These are phyloP conservation scores for Calocera viscosa DNA, from an alignment of 768 basidiomycete species.

Conservation along the genomic window DNA sequence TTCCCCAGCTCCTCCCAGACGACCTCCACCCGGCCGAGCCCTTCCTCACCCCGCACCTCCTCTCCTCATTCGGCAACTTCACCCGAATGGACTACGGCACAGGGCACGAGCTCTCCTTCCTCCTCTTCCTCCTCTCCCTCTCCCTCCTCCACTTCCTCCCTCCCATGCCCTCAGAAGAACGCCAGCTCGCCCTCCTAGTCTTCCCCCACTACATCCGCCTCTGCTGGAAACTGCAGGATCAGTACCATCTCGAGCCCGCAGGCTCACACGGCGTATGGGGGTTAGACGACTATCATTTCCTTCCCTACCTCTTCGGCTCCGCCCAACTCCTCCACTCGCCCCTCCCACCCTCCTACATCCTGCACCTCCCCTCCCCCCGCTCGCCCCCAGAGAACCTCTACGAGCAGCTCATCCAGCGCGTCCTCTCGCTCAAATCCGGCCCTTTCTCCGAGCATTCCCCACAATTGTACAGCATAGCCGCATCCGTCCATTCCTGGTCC, in stretches of 20 bases:
- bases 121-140: constrained; percentile 59
- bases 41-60: constrained; percentile 63
- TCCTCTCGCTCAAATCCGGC: constrained; percentile 67
- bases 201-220: constrained; percentile 69
- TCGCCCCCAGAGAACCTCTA: constrained; percentile 62
- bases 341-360: constrained; percentile 40
- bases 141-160: constrained; percentile 55
- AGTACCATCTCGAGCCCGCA: constrained; percentile 85
- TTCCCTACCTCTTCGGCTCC: constrained; percentile 84
- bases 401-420: constrained; percentile 63
- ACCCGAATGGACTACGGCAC: constrained; percentile 91
- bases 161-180: constrained; percentile 49
- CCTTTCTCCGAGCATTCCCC: constrained; percentile 91
- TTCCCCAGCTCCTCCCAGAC: constrained; percentile 38
- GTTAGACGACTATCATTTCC: constrained; percentile 79
- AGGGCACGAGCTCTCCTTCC: constrained; percentile 87
- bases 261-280: constrained; percentile 99
- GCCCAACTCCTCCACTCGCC: constrained; percentile 27
- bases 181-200: constrained; percentile 43
- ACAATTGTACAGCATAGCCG: constrained; percentile 74
- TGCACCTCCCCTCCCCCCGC: constrained; percentile 44
- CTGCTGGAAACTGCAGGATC: constrained; percentile 72
- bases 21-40: constrained; percentile 38
- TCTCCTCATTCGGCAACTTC: constrained; percentile 80
- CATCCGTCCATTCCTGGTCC: constrained; percentile 72